Base-by-base conservation (phyloP, 352 stramenopile genomes). In the Pythium aquatile region DNA sequence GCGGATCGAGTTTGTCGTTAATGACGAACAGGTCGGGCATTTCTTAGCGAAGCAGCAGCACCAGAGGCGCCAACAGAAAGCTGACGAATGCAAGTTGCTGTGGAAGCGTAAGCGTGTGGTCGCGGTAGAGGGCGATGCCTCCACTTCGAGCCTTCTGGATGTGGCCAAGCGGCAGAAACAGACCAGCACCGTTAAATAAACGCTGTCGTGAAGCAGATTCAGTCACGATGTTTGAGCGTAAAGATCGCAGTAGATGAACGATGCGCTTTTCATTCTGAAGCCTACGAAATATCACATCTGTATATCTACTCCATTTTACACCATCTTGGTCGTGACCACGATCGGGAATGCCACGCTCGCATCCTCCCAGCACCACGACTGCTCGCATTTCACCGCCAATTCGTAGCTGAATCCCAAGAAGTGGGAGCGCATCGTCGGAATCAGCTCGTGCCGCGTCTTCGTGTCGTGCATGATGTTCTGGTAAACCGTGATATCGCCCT, bases 141-240 rank as follows among this genome's bases (percentile, higher is more conserved):
- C 72, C 2, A 70, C 69, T 37, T 70, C 81, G 47, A 88, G 71
- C 69, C 56, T 85, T 40, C 61, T 90, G 9, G 80, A 90, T 57
- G 90, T 90, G 49, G 83, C 83, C 2, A 92, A 92, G 74, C 81
- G 83, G 40, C 83, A 81, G 55, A 92, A 93, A 32, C 83, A 94
- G 32, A 35, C 4, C 4, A 4, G 8, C 32, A 8, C 32, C 32
- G 4, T 35, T 35, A 35, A 4, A 35, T 35, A 35, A 35, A 35
- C 32, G n/a, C n/a, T n/a, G n/a, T n/a, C n/a, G n/a, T n/a, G n/a
- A n/a, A n/a, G n/a, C n/a, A n/a, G n/a, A n/a, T n/a, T n/a, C n/a
- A n/a, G n/a, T n/a, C n/a, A n/a, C n/a, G n/a, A n/a, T n/a, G n/a
- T n/a, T n/a, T n/a, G n/a, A n/a, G n/a, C n/a, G n/a, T n/a, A n/a